These are phyloP conservation scores for Thermothielavioides terrestris DNA, from an alignment of 495 filamentous ascomycete genomes.

Conservation along the genomic window DNA sequence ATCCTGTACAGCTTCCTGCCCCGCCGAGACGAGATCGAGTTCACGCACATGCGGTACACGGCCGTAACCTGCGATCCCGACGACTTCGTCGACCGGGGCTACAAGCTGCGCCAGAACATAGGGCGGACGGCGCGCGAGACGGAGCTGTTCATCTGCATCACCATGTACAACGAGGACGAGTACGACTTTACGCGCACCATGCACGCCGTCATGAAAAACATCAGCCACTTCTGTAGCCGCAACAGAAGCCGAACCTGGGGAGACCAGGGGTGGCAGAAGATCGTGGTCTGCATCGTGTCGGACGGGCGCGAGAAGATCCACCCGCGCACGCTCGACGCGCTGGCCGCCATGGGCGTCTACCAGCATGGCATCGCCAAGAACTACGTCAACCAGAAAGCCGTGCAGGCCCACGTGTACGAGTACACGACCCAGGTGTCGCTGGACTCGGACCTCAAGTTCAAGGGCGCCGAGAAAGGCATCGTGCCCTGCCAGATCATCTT, in stretches of 20 bases:
- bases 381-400: slow-evolving; percentile 81
- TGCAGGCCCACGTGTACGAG: slow-evolving; percentile 90
- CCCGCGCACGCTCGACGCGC: slow-evolving; percentile 84
- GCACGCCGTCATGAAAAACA: slow-evolving; percentile 98
- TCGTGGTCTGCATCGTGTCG: slow-evolving; percentile 92
- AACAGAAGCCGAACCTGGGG: slow-evolving; percentile 93
- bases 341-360: slow-evolving; percentile 97
- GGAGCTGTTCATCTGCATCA: slow-evolving; percentile 96
- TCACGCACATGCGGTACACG: slow-evolving; percentile 99
- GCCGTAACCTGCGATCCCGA: slow-evolving; percentile 98
- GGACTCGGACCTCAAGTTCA: slow-evolving; percentile 92
- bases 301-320: slow-evolving; percentile 94
- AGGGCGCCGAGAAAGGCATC: slow-evolving; percentile 97
- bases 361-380: slow-evolving; percentile 99
- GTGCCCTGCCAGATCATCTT: slow-evolving; percentile 99
- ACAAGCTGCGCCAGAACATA: slow-evolving; percentile 94
- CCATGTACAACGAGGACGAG: slow-evolving; percentile 99
- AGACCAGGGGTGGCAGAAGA: slow-evolving; percentile 97
- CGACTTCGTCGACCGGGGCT: slow-evolving; percentile 79
- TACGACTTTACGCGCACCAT: slow-evolving; percentile 94
- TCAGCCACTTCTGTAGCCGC: slow-evolving; percentile 88
- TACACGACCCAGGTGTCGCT: slow-evolving; percentile 98
- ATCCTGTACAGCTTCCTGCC: slow-evolving; percentile 95
- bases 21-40: slow-evolving; percentile 84
- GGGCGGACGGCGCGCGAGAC: slow-evolving; percentile 80